phyloP scores from a whole-genome alignment of 2,329 filamentous ascomycete genomes.

The Trichoderma guizhouense region DNA sequence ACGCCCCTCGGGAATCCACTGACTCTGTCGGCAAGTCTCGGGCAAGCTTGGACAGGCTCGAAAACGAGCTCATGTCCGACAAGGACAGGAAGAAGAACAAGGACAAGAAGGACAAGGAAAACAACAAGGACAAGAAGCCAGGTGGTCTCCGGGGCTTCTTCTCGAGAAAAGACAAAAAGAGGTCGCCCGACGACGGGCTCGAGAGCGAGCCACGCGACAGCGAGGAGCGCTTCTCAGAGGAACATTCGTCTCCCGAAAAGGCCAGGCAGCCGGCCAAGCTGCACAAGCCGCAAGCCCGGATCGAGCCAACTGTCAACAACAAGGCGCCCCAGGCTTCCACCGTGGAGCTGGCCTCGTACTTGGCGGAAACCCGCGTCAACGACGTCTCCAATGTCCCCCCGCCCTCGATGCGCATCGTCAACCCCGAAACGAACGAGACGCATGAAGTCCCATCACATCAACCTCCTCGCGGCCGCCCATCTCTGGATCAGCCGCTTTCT shows the following conservation, averaged over 20 bases:
- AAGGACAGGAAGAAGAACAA: slow-evolving; percentile 75
- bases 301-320: slow-evolving; percentile 46
- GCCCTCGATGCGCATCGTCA: slow-evolving; percentile 57
- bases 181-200: slow-evolving; percentile 55
- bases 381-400: slow-evolving; percentile 56
- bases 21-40: slow-evolving; percentile 49
- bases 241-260: slow-evolving; percentile 47
- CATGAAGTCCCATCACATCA: slow-evolving; percentile 35
- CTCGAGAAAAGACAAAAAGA: slow-evolving; percentile 61
- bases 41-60: slow-evolving; percentile 69
- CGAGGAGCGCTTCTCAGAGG: slow-evolving; percentile 41
- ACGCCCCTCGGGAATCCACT: slow-evolving; percentile 56
- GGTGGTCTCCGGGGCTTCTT: slow-evolving; percentile 59
- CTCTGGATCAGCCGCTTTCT: slow-evolving; percentile 33
- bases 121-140: slow-evolving; percentile 66
- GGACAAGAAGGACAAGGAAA: slow-evolving; percentile 63
- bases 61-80: slow-evolving; percentile 55
- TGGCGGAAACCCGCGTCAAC: slow-evolving; percentile 46
- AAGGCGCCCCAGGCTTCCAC: slow-evolving; percentile 33
- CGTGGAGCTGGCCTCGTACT: slow-evolving; percentile 42
- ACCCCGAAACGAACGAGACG: slow-evolving; percentile 47
- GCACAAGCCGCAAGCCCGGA: slow-evolving; percentile 61
- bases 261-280: slow-evolving; percentile 61
- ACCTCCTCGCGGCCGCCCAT: slow-evolving; percentile 23
- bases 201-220: slow-evolving; percentile 52